Percentiles rank a stretch among this genome's conserved stretches.
phyloP scores from a whole-genome alignment of 805 yeast genomes.

The Pichia insulana region DNA sequence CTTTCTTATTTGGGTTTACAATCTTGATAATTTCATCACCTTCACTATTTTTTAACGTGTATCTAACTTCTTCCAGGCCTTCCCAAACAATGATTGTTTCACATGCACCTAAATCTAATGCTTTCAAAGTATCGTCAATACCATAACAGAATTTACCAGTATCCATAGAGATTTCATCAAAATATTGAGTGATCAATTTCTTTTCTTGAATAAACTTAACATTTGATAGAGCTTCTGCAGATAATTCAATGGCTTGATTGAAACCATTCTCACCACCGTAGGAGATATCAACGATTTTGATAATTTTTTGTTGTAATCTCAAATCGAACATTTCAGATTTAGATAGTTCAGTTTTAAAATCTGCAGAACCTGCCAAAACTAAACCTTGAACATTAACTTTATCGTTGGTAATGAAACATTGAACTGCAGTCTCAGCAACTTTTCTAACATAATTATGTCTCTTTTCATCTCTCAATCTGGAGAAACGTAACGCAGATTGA shows the following conservation, averaged over 20 bases:
- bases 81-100: constrained; percentile 90
- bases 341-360: constrained; percentile 90
- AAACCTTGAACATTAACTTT: constrained; percentile 91
- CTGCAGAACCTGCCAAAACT: constrained; percentile 98
- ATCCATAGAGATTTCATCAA: constrained; percentile 96
- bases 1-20: constrained; percentile 63
- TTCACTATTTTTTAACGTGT: constrained; percentile 74
- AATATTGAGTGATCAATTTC: constrained; percentile 84
- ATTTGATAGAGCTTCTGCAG: constrained; percentile 93
- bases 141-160: constrained; percentile 97
- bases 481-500: constrained; percentile 98
- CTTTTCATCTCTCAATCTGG: constrained; percentile 97
- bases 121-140: constrained; percentile 92
- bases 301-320: constrained; percentile 79
- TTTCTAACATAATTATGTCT: constrained; percentile 98
- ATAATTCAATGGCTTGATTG: constrained; percentile 96
- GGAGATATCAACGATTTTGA: constrained; percentile 91
- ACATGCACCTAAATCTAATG: constrained; percentile 92
- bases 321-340: constrained; percentile 89
- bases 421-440: constrained; percentile 97
- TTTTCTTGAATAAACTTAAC: constrained; percentile 98
- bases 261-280: constrained; percentile 99
- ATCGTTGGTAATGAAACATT: constrained; percentile 89
- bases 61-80: constrained; percentile 78
- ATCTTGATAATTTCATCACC: constrained; percentile 68